Base-by-base conservation (phyloP, 345 rosid species). In the Zanthoxylum bungeanum region DNA sequence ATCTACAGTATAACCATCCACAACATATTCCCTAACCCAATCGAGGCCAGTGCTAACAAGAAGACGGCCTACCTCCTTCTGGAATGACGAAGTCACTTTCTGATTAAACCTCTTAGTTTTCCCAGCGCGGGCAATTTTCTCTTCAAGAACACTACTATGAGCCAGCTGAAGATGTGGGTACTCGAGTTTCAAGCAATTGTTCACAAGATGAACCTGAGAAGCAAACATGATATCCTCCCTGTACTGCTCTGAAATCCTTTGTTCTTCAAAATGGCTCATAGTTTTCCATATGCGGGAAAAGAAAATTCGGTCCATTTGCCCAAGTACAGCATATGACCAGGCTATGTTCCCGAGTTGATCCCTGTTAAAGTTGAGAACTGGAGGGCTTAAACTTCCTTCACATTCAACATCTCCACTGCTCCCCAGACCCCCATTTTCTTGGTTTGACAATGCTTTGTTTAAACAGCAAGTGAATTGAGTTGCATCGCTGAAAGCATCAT, bases 281-380 rank as follows among this genome's bases (percentile, higher is more conserved):
- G 79, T 68, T 69, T 76, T 85, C 99, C 98, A 95, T 47, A 83
- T 68, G 65, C 79, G 84, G 44, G 88, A 81, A 75, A 92, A 95
- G 86, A 90, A 95, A 60, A 73, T 68, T 11, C 84, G 83, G 56
- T 89, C 86, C 77, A 90, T 9, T 72, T 84, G 88, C 46, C 93
- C 93, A 50, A 92, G 89, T 78, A 89, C 97, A 73, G 98, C 96
- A 81, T 90, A 92, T 36, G 99, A 95, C 99, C 99, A 95, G 64
- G 99, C 96, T 75, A 92, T 75, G 76, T 89, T 92, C 33, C 98
- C 97, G 2, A 95, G 91, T 81, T 95, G 97, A 78, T 91, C 90
- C 71, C 96, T 83, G 75, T 79, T 87, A 31, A 90, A 85, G 73
- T 80, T 82, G 66, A 95, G 91, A 33, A 78, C 52, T 50, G 85